phyloP scores from a whole-genome alignment of 73 alveolate species.

The Paramecium pentaurelia region DNA sequence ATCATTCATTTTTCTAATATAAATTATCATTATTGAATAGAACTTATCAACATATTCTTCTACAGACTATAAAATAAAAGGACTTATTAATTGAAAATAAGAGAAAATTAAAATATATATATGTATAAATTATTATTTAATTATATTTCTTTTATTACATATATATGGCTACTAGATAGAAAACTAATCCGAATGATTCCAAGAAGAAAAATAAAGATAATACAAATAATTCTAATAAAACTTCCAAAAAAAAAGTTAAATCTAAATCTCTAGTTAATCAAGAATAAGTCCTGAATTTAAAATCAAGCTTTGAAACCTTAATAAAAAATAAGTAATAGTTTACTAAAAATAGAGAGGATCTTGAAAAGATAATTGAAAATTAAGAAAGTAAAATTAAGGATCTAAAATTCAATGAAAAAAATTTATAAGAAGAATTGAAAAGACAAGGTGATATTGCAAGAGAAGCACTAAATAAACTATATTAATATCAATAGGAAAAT shows the following conservation, averaged over 20 bases:
- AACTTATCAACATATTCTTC: neutral
- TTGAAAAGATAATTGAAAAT: neutral
- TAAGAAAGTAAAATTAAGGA: neutral
- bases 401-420: neutral
- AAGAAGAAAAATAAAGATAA: neutral
- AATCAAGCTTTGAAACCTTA: neutral
- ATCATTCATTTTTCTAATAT: no score
- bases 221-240: neutral
- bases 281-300: neutral
- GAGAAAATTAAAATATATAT: neutral
- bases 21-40: no score
- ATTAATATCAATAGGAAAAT: neutral
- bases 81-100: neutral
- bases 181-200: neutral
- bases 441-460: neutral
- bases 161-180: neutral
- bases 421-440: neutral
- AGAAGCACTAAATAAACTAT: constrained; percentile 8
- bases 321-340: neutral
- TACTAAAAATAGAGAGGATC: neutral
- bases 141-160: neutral
- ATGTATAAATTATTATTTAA: neutral
- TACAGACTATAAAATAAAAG: no score
- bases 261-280: neutral
- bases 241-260: neutral